Conservation (phyloP, 192 early-diverging fungal species). For the Coemansia pectinata region DNA sequence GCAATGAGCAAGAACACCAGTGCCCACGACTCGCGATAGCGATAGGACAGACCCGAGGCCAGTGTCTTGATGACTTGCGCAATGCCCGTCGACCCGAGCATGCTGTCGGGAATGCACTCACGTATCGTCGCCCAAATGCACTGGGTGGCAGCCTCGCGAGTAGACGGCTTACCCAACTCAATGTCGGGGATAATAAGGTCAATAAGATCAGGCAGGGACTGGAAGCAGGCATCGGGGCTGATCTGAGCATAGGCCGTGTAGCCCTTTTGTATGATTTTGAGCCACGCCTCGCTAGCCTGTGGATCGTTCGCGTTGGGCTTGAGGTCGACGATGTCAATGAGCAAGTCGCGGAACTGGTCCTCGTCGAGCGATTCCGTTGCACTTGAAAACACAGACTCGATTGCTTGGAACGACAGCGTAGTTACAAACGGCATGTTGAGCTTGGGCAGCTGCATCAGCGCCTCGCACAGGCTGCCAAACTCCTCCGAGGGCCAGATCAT, state of each 20-base stretch:
- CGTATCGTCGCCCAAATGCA: conserved; percentile 69
- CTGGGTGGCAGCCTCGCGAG: conserved; percentile 65
- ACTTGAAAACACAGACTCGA: conserved; percentile 34
- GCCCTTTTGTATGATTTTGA: conserved; percentile 74
- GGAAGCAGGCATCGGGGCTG: conserved; percentile 54
- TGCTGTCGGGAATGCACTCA: conserved; percentile 73
- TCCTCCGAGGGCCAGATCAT: conserved; percentile 60
- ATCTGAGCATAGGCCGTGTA: conserved; percentile 70
- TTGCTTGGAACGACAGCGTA: conserved; percentile 59
- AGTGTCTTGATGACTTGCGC: conserved; percentile 55
- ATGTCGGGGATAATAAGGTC: conserved; percentile 66
- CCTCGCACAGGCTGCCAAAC: conserved; percentile 65
- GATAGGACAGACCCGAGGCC: conserved; percentile 68
- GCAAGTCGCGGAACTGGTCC: conserved; percentile 57
- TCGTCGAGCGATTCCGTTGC: conserved; percentile 48
- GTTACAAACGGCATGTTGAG: conserved; percentile 78
- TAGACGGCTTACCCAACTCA: conserved; percentile 62
- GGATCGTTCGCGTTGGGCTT: conserved; percentile 84
- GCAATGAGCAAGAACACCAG: conserved; percentile 75
- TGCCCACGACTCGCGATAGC: conserved; percentile 82
- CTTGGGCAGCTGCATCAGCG: conserved; percentile 77
- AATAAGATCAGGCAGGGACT: conserved; percentile 59
- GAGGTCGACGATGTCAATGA: conserved; percentile 67
- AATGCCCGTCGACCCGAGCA: conserved; percentile 66
- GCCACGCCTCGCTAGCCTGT: conserved; percentile 79